A percentile compares a stretch with the other conserved stretches of the same genome.
Evolutionary conservation across 2,329 filamentous ascomycete genomes (phyloP).

Genomic region (Seiridium cupressi): DNA sequence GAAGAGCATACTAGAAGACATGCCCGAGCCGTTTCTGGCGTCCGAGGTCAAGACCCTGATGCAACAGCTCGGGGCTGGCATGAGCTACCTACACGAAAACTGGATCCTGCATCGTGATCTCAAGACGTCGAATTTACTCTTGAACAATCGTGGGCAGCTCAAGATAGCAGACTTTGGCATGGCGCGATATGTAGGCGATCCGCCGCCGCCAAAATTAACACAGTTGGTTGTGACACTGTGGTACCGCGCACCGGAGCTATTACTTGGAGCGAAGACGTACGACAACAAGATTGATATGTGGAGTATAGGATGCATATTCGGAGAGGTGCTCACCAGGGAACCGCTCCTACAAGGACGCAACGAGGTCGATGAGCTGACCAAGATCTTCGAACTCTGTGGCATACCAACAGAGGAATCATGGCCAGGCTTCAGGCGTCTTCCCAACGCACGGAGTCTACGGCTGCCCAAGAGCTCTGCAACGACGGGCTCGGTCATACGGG

Average conservation of each 20-base stretch:
- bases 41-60: slow-evolving; percentile 92
- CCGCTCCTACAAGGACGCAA: slow-evolving; percentile 85
- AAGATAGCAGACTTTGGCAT: slow-evolving; percentile 99
- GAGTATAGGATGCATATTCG: slow-evolving; percentile 95
- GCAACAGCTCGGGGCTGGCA: slow-evolving; percentile 75
- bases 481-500: slow-evolving; percentile 59
- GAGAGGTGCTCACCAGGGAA: slow-evolving; percentile 80
- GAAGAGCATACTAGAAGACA: slow-evolving; percentile 87
- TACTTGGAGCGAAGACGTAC: slow-evolving; percentile 79
- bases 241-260: slow-evolving; percentile 90
- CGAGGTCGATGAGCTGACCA: slow-evolving; percentile 85
- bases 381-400: slow-evolving; percentile 87
- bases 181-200: slow-evolving; percentile 84
- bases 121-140: slow-evolving; percentile 89
- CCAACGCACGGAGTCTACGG: slow-evolving; percentile 78
- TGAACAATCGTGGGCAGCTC: slow-evolving; percentile 91
- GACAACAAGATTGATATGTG: slow-evolving; percentile 83
- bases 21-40: slow-evolving; percentile 88
- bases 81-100: slow-evolving; percentile 81
- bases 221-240: slow-evolving; percentile 94
- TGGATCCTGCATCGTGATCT: slow-evolving; percentile 94
- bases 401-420: slow-evolving; percentile 79
- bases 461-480: slow-evolving; percentile 51
- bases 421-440: slow-evolving; percentile 83
- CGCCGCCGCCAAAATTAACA: slow-evolving; percentile 72